phyloP scores from a whole-genome alignment of 352 stramenopile species.

The Globisporangium heterothallicum region DNA sequence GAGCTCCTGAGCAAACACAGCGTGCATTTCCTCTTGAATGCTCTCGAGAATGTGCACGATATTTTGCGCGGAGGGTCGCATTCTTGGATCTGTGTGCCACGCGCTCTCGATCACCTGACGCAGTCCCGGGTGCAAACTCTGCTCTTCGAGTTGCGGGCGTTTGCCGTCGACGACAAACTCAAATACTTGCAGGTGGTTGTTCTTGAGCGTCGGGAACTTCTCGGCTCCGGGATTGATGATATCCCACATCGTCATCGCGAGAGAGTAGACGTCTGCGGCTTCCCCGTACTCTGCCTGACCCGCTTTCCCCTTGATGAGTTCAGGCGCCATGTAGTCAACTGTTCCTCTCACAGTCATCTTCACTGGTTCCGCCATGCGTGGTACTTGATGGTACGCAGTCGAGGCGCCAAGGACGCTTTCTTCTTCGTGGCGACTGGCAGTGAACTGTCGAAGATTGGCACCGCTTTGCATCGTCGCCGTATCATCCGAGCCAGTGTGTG shows the following conservation, averaged over 20 bases:
- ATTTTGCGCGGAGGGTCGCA: conserved; percentile 18
- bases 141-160: conserved; percentile 17
- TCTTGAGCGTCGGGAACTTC: conserved; percentile 34
- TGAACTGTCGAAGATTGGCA: neutral
- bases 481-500: neutral
- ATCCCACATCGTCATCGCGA: conserved; percentile 79
- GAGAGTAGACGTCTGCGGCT: conserved; percentile 61
- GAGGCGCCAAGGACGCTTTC: neutral
- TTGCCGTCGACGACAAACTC: conserved; percentile 30
- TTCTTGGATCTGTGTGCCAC: conserved; percentile 14
- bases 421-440: neutral
- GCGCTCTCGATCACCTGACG: conserved; percentile 18
- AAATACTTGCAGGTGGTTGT: conserved; percentile 37
- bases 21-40: conserved; percentile 21
- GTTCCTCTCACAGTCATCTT: conserved; percentile 67
- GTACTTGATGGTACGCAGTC: neutral
- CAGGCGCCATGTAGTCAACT: conserved; percentile 77
- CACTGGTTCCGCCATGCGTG: neutral
- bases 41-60: conserved; percentile 24
- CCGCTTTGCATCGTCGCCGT: neutral
- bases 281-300: conserved; percentile 62
- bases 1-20: conserved; percentile 4
- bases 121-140: conserved; percentile 6
- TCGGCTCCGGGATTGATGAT: conserved; percentile 44
- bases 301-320: conserved; percentile 68